Percentiles rank a stretch among this genome's conserved stretches.
These are phyloP conservation scores for Cymbopogon flexuosus DNA, from an alignment of 202 grass and related monocot species.

Conservation along the genomic window DNA sequence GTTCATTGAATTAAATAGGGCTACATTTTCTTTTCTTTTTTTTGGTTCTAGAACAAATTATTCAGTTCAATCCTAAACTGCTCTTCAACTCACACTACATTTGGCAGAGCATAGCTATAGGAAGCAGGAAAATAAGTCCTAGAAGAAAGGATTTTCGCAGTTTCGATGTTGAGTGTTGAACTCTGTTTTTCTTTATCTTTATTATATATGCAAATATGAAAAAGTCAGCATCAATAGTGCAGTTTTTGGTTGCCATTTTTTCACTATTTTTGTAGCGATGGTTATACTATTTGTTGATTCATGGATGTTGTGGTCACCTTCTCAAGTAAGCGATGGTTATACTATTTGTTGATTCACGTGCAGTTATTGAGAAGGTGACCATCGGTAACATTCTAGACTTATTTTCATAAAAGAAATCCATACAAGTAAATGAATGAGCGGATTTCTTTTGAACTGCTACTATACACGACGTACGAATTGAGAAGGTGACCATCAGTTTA, in stretches of 20 bases:
- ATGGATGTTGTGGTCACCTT: neutral
- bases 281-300: neutral
- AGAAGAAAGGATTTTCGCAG: neutral
- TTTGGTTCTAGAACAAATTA: neutral
- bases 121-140: constrained; percentile 21
- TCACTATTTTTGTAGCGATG: neutral
- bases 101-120: neutral
- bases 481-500: too few species aligned
- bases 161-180: neutral
- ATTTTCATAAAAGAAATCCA: too few species aligned
- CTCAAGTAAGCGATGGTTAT: too few species aligned
- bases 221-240: neutral
- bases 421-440: too few species aligned
- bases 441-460: too few species aligned
- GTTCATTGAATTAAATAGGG: neutral
- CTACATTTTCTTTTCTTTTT: neutral
- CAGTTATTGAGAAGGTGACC: too few species aligned
- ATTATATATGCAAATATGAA: neutral
- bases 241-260: neutral
- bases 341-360: too few species aligned
- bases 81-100: neutral
- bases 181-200: neutral
- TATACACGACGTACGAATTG: too few species aligned
- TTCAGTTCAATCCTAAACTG: neutral
- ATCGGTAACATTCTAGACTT: too few species aligned